Evolutionary conservation across 257 asterid genomes (phyloP), one percentile per base, ranked within the genome.

Genomic region (Ilex aquifolium): DNA sequence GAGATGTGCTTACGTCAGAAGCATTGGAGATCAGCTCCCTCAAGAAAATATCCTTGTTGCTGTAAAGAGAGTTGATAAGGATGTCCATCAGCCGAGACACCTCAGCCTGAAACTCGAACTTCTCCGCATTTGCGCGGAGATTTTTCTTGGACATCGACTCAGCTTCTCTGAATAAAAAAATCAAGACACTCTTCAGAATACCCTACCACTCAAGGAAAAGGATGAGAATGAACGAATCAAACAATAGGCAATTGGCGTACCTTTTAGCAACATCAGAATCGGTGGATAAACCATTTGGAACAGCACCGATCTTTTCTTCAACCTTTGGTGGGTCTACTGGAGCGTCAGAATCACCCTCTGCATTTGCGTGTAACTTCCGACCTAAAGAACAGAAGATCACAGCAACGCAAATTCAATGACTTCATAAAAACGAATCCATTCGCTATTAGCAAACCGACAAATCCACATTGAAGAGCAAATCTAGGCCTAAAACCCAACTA

Each of bases 11-110:
- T 77, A 92, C 99, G 77, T 92, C 97, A 4, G 99, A 92, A 36
- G 99, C 97, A 84, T 90, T 90, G 58, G 99, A 92, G 79, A 92
- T 92, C 82, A 92, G 77, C 75, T 89, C 97, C 74, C 97, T 90
- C 78, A 93, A 71, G 87, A 93, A 93, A 31, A 93, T 90, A 75
- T 90, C 99, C 63, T 93, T 93, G 74, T 93, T 90, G 57, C 97
- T 93, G 72, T 93, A 93, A 40, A 93, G 95, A 60, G 99, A 93
- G 86, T 93, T 93, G 82, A 93, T 93, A 63, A 93, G 75, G 63
- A 92, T 92, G 70, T 89, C 97, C 99, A 92, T 87, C 60, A 92
- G 95, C 65, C 97, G 84, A 44, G 99, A 92, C 55, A 92, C 99
- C 85, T 92, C 97, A 32, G 97, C 97, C 77, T 92, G 99, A 82